These are phyloP conservation scores for Claviceps pazoutovae DNA, from an alignment of 2,329 filamentous ascomycete genomes.

Conservation along the genomic window DNA sequence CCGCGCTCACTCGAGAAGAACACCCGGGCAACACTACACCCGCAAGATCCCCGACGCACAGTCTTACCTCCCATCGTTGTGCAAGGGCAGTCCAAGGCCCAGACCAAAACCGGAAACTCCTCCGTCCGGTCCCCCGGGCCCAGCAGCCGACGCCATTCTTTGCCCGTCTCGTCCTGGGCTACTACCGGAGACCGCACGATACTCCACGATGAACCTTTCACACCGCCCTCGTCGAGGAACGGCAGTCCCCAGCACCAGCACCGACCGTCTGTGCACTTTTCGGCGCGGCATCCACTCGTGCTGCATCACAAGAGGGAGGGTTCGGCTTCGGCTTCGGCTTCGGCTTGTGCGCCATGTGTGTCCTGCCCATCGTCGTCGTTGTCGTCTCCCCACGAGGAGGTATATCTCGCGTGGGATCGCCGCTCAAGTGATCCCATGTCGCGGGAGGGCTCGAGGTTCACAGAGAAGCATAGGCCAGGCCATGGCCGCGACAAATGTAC, in stretches of 20 bases:
- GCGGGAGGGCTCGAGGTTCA: neutral
- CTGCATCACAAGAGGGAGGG: slow-evolving; percentile 10
- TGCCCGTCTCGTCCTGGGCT: too few species aligned
- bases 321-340: neutral
- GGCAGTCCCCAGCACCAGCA: slow-evolving; percentile 8
- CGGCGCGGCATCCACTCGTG: slow-evolving; percentile 14
- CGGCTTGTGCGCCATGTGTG: neutral
- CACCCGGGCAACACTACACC: neutral
- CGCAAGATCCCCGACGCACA: neutral
- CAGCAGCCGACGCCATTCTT: too few species aligned
- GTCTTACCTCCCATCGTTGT: neutral
- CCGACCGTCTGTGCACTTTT: slow-evolving; percentile 19
- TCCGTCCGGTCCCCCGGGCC: neutral
- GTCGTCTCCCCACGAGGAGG: neutral
- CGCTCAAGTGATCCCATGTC: neutral
- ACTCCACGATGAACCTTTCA: neutral
- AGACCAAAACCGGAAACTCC: slow-evolving; percentile 5
- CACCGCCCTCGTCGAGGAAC: slow-evolving; percentile 3
- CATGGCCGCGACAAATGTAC: neutral
- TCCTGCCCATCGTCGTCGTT: neutral
- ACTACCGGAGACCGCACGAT: too few species aligned
- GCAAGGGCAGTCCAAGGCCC: slow-evolving; percentile 1
- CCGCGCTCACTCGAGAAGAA: neutral
- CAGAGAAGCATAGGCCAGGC: too few species aligned
- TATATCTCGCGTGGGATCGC: neutral